These are phyloP conservation scores for Aureobasidium sp. DNA, from an alignment of 2,329 filamentous ascomycete species.

Conservation along the genomic window DNA sequence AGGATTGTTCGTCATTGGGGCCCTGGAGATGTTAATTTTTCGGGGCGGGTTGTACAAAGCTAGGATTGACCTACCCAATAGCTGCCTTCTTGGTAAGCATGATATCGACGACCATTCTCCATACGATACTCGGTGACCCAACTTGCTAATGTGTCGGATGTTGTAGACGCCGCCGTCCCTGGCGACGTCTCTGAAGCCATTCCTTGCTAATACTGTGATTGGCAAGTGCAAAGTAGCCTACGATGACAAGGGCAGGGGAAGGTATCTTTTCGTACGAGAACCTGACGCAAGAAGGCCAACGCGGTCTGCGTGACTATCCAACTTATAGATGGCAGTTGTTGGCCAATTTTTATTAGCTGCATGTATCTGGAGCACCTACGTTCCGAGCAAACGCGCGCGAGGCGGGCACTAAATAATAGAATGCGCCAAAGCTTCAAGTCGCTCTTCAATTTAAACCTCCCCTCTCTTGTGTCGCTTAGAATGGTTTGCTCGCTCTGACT, in stretches of 20 bases:
- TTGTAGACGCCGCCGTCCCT: background rate
- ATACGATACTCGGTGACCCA: constrained; percentile 16
- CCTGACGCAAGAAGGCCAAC: background rate
- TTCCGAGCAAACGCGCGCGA: constrained; percentile 4
- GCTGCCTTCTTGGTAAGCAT: constrained; percentile 26
- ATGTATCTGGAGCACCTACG: background rate
- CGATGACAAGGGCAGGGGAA: background rate
- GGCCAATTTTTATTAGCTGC: constrained; percentile 8
- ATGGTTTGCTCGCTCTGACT: background rate
- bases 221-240: background rate
- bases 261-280: background rate
- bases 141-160: constrained; percentile 10
- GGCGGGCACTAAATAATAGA: background rate
- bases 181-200: background rate
- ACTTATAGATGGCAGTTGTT: background rate
- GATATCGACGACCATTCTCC: constrained; percentile 29
- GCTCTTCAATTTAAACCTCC: background rate
- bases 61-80: constrained; percentile 16
- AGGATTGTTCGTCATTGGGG: constrained; percentile 35
- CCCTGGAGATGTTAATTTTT: constrained; percentile 16
- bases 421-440: background rate
- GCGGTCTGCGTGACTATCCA: background rate
- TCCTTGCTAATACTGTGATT: background rate
- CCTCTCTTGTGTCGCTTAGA: background rate
- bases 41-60: background rate